A percentile compares a stretch with the other conserved stretches of the same genome.
These are phyloP conservation scores for Yarrowia sp. DNA, from an alignment of 805 yeast genomes.

Conservation along the genomic window DNA sequence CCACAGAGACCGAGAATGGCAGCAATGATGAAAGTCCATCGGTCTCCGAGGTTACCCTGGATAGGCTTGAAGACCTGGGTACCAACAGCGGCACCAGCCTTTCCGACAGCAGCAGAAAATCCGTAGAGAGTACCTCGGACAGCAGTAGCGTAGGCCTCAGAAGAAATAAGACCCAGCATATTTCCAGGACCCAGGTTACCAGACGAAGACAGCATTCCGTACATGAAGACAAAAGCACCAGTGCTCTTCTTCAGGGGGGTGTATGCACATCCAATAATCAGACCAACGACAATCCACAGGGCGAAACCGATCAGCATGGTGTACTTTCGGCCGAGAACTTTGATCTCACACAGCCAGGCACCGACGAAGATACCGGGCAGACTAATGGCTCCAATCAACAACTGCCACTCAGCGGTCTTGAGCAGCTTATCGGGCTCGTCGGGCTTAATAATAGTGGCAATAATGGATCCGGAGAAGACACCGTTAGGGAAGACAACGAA, in stretches of 20 bases:
- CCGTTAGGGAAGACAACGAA: constrained; percentile 80
- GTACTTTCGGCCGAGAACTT: constrained; percentile 58
- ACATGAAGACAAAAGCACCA: constrained; percentile 57
- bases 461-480: constrained; percentile 60
- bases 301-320: constrained; percentile 67
- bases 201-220: constrained; percentile 64
- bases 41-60: constrained; percentile 57
- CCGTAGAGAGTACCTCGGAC: constrained; percentile 76
- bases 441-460: constrained; percentile 47
- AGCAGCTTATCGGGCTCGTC: constrained; percentile 44
- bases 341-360: constrained; percentile 57
- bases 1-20: constrained; percentile 70
- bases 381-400: constrained; percentile 60
- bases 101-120: constrained; percentile 73
- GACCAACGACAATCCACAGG: constrained; percentile 62
- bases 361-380: constrained; percentile 74
- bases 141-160: constrained; percentile 72
- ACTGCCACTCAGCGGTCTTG: constrained; percentile 68
- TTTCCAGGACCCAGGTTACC: constrained; percentile 82
- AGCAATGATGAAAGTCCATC: constrained; percentile 77
- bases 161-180: constrained; percentile 62
- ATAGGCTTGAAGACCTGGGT: constrained; percentile 70
- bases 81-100: constrained; percentile 83
- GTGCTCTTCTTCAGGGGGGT: constrained; percentile 8
- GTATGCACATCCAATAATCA: constrained; percentile 45